Percentiles rank a stretch among this genome's conserved stretches.
Evolutionary conservation across 2,329 filamentous ascomycete species (phyloP).

Genomic region (Venturia oleaginea): DNA sequence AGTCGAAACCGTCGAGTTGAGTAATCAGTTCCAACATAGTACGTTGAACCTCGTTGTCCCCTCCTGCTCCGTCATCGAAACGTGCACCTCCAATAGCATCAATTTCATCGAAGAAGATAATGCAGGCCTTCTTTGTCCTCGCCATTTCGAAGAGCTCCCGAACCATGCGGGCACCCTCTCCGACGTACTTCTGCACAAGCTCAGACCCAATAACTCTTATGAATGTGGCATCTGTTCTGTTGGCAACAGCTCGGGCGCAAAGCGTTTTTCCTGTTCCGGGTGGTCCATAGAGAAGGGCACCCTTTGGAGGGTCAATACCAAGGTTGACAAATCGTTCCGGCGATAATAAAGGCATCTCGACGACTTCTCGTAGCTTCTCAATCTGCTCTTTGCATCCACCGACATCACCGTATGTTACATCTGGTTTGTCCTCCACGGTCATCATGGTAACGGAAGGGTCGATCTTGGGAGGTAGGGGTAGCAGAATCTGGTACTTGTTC

Average conservation of each 20-base stretch:
- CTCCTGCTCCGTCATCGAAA: constrained; percentile 92
- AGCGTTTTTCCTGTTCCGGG: constrained; percentile 99
- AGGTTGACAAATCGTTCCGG: constrained; percentile 96
- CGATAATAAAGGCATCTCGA: constrained; percentile 94
- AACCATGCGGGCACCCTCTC: constrained; percentile 96
- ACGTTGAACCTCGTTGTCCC: constrained; percentile 94
- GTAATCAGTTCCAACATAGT: constrained; percentile 98
- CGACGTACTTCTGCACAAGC: constrained; percentile 97
- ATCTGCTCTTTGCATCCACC: constrained; percentile 99
- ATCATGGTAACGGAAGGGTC: constrained; percentile 99
- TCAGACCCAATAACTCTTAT: constrained; percentile 98
- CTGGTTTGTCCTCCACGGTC: constrained; percentile 99
- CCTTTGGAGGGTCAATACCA: constrained; percentile 98
- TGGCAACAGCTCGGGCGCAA: constrained; percentile 92
- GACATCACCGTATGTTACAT: constrained; percentile 97
- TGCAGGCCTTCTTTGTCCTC: constrained; percentile 97
- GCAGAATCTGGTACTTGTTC: constrained; percentile 98
- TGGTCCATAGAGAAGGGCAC: constrained; percentile 89
- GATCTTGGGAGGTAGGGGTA: constrained; percentile 95
- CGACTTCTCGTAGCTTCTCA: constrained; percentile 95
- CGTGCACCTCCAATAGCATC: constrained; percentile 92
- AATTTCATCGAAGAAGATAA: constrained; percentile 99
- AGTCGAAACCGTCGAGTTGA: constrained; percentile 92
- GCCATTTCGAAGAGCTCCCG: constrained; percentile 99
- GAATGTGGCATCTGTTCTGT: constrained; percentile 96